Base-by-base conservation (phyloP, 768 basidiomycete species). In the Boletellus emodensis region DNA sequence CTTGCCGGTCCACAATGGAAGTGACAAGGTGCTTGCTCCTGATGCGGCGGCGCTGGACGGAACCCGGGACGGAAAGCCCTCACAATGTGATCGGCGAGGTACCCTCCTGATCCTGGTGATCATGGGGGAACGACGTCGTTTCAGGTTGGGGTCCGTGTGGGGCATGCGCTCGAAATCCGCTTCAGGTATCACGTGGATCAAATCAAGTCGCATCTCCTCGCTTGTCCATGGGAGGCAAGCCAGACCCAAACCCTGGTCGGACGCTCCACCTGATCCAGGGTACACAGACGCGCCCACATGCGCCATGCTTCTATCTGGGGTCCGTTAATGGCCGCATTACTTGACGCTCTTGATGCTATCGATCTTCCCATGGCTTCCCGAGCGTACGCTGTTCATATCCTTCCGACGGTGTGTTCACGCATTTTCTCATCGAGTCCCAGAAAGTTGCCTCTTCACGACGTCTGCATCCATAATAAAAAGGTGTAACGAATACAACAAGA, bases 261-360 rank as follows among this genome's bases (percentile, higher is more conserved):
- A 13, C 9, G 8, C 37, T 26, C 28, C 51, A 30, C 18, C 44
- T 40, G 48, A 44, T 35, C 11, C 37, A 38, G 18, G 13, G 26
- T 15, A n/a, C 28, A 6, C 22, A 34, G 20, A 11, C 26, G n/a
- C 28, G 5, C 28, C 24, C 14, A 17, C n/a, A 14, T 49, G 11
- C 40, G 40, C 43, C 48, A 58, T 22, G 20, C 50, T 53, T 58
- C 46, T 43, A 44, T 48, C 48, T 18, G 51, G 48, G 32, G 35
- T 32, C 46, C 36, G 26, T 35, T 61, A 28, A 61, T 47, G 48
- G 55, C 49, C 37, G 39, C 36, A 41, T 33, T 22, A 24, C 44
- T 22, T 40, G 40, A 36, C 30, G 35, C 15, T 34, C 4, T 48
- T 24, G 33, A 15, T 17, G 6, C 6, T 24, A 41, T 40, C 32